Evolutionary conservation across 257 asterid genomes (phyloP), one percentile per base, ranked within the genome.

Genomic region (Scutellaria minor): DNA sequence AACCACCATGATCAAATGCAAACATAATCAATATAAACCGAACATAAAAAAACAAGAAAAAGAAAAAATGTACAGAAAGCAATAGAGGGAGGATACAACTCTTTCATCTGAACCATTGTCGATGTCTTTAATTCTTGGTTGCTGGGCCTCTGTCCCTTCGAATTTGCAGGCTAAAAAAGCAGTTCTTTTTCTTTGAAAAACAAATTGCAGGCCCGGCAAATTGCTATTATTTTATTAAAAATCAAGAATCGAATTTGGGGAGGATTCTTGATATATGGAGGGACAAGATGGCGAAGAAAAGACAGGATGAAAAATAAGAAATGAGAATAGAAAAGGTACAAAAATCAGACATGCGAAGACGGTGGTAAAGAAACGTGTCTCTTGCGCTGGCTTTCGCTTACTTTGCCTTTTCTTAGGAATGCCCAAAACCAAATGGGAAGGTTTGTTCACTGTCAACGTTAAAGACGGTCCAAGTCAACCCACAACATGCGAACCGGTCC

Each of bases 21-120:
- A 31, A 52, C 10, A 40, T 31, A 46, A 46, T 0, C 50, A 18
- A 13, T 5, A 57, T 24, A 56, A 56, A 56, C 12, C 2, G 5
- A 27, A 56, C 12, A 1, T 3, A 3, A 35, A 8, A 8, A 46
- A 66, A 56, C 47, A 7, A 9, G 1, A 42, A 47, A 15, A 9
- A 12, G n/a, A 13, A 6, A 45, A 2, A 15, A 9, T 7, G 44
- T 40, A 0, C 3, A 10, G 11, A 55, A 71, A 50, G 50, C 14
- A 48, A 73, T 3, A 42, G 70, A 88, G 96, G 98, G 70, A 88
- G 96, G 98, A 93, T 90, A 93, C 97, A 90, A 93, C 82, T 93
- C 97, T 73, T 83, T 87, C 82, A 82, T 85, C 84, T 81, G 96
- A 81, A 90, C 98, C 98, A 92, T 92, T 63, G 77, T 72, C 27